phyloP scores from a whole-genome alignment of 2,329 filamentous ascomycete species.

The Ophiostoma ulmi region DNA sequence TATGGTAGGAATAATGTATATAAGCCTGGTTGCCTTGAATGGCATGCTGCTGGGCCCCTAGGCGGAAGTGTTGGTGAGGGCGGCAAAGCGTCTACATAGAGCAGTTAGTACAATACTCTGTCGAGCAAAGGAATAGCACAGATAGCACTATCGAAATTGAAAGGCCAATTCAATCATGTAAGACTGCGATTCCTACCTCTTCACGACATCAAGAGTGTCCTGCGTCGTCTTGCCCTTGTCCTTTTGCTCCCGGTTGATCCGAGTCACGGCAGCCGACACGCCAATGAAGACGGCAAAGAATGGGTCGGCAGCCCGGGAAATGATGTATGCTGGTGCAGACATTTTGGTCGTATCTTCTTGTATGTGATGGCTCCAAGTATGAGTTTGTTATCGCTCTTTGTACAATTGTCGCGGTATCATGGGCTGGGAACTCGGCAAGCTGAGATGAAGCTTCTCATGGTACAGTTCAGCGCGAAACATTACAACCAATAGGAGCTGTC shows the following conservation, averaged over 20 bases:
- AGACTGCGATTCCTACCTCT: conserved; percentile 38
- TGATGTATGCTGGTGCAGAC: conserved; percentile 54
- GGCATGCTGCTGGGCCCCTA: neutral
- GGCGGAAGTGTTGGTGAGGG: neutral
- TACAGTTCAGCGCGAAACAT: neutral
- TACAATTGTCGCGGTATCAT: neutral
- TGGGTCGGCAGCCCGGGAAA: conserved; percentile 54
- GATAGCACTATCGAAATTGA: neutral
- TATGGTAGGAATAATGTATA: too few relatives aligned
- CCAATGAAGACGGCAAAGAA: conserved; percentile 56
- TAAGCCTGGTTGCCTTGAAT: neutral
- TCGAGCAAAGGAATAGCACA: neutral
- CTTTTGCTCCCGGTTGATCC: conserved; percentile 57
- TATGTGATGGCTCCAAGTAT: neutral
- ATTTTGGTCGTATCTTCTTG: conserved; percentile 34
- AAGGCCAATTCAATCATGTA: neutral
- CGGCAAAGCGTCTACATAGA: neutral
- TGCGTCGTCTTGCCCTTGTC: conserved; percentile 50
- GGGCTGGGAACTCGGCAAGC: neutral
- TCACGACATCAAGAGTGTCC: conserved; percentile 45
- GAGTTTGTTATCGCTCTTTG: neutral
- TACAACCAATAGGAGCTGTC: neutral
- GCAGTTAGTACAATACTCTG: too few relatives aligned
- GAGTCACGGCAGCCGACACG: conserved; percentile 49
- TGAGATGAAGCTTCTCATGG: neutral